Percentiles rank a stretch among this genome's conserved stretches.
Evolutionary conservation across 2,329 filamentous ascomycete genomes (phyloP).

Genomic region (Penicillium sp.): DNA sequence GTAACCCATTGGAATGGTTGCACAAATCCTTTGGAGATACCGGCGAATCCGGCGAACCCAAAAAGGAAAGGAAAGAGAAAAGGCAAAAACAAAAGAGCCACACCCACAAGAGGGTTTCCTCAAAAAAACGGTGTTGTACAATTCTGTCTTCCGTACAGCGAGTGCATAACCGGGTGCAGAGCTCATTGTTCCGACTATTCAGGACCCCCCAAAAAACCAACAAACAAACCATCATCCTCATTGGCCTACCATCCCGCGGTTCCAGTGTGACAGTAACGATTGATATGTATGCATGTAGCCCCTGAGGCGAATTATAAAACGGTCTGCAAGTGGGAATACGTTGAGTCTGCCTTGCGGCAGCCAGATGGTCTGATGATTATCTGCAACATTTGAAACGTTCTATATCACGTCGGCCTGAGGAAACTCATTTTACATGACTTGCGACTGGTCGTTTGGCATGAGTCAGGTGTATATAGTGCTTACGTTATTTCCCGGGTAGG

Average conservation of each 20-base stretch:
- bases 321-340: background rate
- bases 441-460: background rate
- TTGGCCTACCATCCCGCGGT: background rate
- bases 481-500: background rate
- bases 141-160: too few relatives aligned
- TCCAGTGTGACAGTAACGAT: background rate
- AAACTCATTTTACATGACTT: background rate
- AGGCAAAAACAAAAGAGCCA: background rate
- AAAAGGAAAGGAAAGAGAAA: background rate
- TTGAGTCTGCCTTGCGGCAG: background rate
- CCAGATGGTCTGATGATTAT: background rate
- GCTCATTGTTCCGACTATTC: background rate
- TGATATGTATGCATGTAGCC: too few relatives aligned
- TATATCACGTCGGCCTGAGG: background rate
- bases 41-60: background rate
- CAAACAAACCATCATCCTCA: background rate
- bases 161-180: background rate
- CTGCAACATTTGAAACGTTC: background rate
- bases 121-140: background rate
- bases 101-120: background rate
- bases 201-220: background rate
- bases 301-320: background rate
- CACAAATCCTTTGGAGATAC: background rate
- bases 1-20: background rate
- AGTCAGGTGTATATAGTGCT: conserved; percentile 1